Base-by-base conservation (phyloP, 257 asterid species). In the Solanum sejunctum region DNA sequence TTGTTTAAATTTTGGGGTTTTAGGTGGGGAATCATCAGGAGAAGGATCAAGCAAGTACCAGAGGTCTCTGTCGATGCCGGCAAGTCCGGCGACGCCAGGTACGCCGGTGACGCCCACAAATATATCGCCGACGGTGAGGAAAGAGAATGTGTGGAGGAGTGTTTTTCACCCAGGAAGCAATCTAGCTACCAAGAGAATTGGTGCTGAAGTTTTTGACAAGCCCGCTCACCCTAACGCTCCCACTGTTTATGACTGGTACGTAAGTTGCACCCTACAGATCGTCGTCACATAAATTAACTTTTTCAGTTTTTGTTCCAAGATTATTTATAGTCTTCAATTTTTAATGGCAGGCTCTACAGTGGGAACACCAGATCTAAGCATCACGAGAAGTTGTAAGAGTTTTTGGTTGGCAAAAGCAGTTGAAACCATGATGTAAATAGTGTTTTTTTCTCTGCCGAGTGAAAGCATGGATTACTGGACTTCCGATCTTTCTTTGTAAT, bases 131-230 rank as follows among this genome's bases (percentile, higher is more conserved):
- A 88, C 93, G 60, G 89, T 79, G 85, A 91, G 86, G 60, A 93
- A 83, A 87, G 96, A 93, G 3, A 95, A 95, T 72, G 99, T 97
- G 75, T 97, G 99, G 99, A 90, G 99, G 89, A 97, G 99, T 70
- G 99, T 97, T 82, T 97, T 97, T 91, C 86, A 95, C 84, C 99
- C 99, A 18, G 99, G 99, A 43, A 97, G 99, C 88, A 95, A 97
- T 85, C 87, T 85, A 12, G 98, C 98, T 15, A 93, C 99, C 83
- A 94, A 72, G 91, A 81, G 61, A 43, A 56, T 95, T 32, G 99
- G 99, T 7, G 86, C 98, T 10, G 91, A 90, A 51, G 89, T 91
- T 86, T 97, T 95, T 64, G 99, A 97, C 87, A 92, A 91, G 88
- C 97, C 99, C 5, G 9, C 69, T 16, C 92, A 90, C 69, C 95